Conservation (phyloP, 495 filamentous ascomycete genomes). For the Apiosordaria backusii region DNA sequence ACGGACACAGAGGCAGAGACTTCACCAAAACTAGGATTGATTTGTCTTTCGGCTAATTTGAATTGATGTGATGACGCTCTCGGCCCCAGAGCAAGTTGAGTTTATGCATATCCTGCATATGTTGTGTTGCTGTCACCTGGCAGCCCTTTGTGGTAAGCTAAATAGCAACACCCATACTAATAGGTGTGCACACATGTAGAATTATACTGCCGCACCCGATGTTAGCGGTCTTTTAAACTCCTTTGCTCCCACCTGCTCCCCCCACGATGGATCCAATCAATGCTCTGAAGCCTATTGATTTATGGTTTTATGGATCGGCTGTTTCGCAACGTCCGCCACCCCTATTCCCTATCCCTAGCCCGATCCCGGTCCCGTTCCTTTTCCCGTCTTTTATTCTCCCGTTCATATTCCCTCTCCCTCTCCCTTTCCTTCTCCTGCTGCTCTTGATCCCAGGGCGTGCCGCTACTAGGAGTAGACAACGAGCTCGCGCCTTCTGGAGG, state of each 20-base stretch:
- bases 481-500: conserved; percentile 11
- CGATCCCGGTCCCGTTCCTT: conserved; percentile 1
- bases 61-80: too few relatives aligned
- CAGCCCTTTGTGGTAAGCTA: not conserved
- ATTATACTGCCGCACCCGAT: not conserved
- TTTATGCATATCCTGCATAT: not conserved
- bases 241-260: not conserved
- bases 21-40: not conserved
- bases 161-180: not conserved
- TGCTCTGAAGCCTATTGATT: not conserved
- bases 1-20: not conserved
- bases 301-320: not conserved
- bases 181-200: not conserved
- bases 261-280: not conserved
- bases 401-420: not conserved
- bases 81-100: not conserved
- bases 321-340: too few relatives aligned
- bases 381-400: not conserved
- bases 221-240: not conserved
- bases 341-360: conserved; percentile 4
- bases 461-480: conserved; percentile 3
- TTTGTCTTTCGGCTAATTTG: not conserved
- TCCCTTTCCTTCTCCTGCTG: not conserved
- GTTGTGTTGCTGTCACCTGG: not conserved
- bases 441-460: conserved; percentile 26